Percentiles rank a stretch among this genome's conserved stretches.
These are phyloP conservation scores for Stemphylium lycopersici DNA, from an alignment of 2,329 filamentous ascomycete genomes.

Conservation along the genomic window DNA sequence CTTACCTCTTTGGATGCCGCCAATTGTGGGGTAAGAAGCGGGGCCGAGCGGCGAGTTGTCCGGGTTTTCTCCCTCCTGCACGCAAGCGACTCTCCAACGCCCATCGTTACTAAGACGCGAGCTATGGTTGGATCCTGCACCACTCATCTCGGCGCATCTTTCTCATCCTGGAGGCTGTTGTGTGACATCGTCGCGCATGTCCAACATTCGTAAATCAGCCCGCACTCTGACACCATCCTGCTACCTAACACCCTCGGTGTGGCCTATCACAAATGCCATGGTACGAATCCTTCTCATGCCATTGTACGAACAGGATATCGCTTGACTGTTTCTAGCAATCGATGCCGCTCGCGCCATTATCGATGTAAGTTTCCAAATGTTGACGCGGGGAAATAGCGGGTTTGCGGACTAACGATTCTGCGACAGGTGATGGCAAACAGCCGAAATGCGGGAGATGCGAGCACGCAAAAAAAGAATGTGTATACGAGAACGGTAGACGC, in stretches of 20 bases:
- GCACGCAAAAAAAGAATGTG: slow-evolving; percentile 40
- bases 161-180: slow-evolving; percentile 8
- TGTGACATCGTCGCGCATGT: slow-evolving; percentile 6
- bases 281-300: slow-evolving; percentile 21
- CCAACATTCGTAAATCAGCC: slow-evolving; percentile 23
- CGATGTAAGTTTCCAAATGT: slow-evolving; percentile 34
- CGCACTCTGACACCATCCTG: slow-evolving; percentile 11
- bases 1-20: slow-evolving; percentile 18
- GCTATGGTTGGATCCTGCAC: slow-evolving; percentile 18
- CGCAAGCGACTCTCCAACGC: neutral
- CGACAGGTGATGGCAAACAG: slow-evolving; percentile 44
- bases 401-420: slow-evolving; percentile 18
- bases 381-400: neutral
- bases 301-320: slow-evolving; percentile 2
- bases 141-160: slow-evolving; percentile 22
- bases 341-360: slow-evolving; percentile 48
- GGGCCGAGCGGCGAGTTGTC: slow-evolving; percentile 8
- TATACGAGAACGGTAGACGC: slow-evolving; percentile 44
- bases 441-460: slow-evolving; percentile 43
- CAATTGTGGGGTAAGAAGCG: slow-evolving; percentile 28
- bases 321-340: slow-evolving; percentile 38
- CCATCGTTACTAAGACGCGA: slow-evolving; percentile 27
- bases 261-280: slow-evolving; percentile 40
- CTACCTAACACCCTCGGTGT: slow-evolving; percentile 1
- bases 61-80: slow-evolving; percentile 12